Percentiles rank a stretch among this genome's conserved stretches.
phyloP scores from a whole-genome alignment of 352 stramenopile genomes.

The Blastocystis sp. region DNA sequence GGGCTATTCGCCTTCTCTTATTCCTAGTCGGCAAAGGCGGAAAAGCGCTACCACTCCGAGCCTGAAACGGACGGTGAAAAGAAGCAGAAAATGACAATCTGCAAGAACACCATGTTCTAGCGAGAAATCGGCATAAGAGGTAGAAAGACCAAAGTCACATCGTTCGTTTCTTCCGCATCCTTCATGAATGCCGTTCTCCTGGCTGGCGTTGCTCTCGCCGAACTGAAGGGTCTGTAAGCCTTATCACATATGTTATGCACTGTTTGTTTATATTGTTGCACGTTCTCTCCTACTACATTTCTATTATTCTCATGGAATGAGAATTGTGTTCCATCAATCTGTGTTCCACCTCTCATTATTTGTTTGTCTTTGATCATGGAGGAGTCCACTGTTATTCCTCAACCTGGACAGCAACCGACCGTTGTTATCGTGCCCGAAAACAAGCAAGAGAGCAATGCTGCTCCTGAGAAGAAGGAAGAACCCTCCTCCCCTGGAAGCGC shows the following conservation, averaged over 20 bases:
- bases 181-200: background rate
- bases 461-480: constrained; percentile 1
- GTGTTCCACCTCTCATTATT: too few relatives aligned
- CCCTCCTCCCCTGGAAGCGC: background rate
- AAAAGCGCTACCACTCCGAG: background rate
- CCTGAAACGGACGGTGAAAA: background rate
- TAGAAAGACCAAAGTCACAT: background rate
- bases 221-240: background rate
- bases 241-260: background rate
- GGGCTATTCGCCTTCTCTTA: background rate
- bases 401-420: background rate
- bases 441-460: background rate
- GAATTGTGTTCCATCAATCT: background rate
- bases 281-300: background rate
- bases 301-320: background rate
- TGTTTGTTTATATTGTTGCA: background rate
- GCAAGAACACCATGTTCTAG: background rate
- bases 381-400: background rate
- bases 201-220: background rate
- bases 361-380: background rate
- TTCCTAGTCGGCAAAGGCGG: background rate
- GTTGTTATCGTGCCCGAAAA: background rate
- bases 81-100: background rate
- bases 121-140: background rate
- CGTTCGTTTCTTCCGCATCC: background rate